These are phyloP conservation scores for Kalaharituber pfeilii DNA, from an alignment of 2,329 filamentous ascomycete species.

Conservation along the genomic window DNA sequence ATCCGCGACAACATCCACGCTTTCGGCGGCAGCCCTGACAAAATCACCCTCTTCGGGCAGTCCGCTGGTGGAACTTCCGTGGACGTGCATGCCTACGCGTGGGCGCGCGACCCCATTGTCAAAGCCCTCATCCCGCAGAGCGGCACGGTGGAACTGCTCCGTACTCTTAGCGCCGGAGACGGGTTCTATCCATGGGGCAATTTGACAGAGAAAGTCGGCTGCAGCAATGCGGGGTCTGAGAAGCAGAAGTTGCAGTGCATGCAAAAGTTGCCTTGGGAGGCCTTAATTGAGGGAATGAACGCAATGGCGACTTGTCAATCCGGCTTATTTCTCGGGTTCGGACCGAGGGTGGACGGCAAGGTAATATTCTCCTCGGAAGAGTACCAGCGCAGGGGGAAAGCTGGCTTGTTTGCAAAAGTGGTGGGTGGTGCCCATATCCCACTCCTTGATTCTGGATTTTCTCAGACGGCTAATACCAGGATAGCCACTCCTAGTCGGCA, in stretches of 20 bases:
- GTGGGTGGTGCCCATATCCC: conserved; percentile 1
- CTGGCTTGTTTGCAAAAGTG: conserved; percentile 1
- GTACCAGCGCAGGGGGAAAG: not conserved
- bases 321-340: not conserved
- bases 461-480: no score
- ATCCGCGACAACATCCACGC: conserved; percentile 18
- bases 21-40: conserved; percentile 19
- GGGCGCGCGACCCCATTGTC: conserved; percentile 12
- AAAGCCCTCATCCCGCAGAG: conserved; percentile 9
- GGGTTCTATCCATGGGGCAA: not conserved
- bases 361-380: not conserved
- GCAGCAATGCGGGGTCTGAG: not conserved
- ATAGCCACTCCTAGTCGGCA: not conserved
- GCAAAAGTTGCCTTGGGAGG: not conserved
- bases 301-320: not conserved
- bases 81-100: conserved; percentile 13
- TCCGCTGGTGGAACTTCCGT: conserved; percentile 20
- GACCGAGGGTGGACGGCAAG: not conserved
- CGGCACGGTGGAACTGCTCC: conserved; percentile 1
- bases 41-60: conserved; percentile 21
- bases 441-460: no score
- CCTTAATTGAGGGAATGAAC: not conserved
- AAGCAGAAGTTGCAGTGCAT: not conserved
- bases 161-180: not conserved
- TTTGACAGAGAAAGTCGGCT: not conserved